Evolutionary conservation across 805 yeast genomes (phyloP).

Genomic region (Saccharomycopsis selenospora): DNA sequence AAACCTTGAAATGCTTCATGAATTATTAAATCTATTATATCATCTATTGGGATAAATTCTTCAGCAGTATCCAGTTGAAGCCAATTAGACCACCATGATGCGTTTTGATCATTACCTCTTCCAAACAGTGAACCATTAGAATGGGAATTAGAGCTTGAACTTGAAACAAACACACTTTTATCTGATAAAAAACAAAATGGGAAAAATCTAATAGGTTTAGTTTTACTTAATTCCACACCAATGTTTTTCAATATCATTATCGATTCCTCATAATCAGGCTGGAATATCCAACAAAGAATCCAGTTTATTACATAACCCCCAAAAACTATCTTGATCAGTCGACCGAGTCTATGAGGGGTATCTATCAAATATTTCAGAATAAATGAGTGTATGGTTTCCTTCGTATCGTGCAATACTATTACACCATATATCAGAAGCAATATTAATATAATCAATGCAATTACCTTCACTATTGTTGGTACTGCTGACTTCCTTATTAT

Average conservation of each 20-base stretch:
- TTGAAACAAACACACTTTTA: neutral
- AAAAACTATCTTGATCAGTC: neutral
- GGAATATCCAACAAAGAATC: slow-evolving; percentile 10
- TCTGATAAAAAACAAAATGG: neutral
- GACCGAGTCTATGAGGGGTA: neutral
- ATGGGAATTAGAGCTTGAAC: neutral
- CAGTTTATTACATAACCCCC: slow-evolving; percentile 3
- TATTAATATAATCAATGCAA: slow-evolving; percentile 1
- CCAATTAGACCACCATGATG: too few species aligned
- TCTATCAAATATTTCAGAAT: neutral
- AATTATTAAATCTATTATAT: slow-evolving; percentile 41
- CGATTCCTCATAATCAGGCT: slow-evolving; percentile 30
- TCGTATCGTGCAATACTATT: neutral
- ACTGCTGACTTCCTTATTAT: slow-evolving; percentile 14
- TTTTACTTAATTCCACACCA: slow-evolving; percentile 34
- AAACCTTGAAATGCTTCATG: slow-evolving; percentile 46
- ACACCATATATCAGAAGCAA: neutral
- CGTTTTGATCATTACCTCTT: too few species aligned
- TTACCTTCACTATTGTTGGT: slow-evolving; percentile 2
- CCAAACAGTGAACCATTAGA: neutral
- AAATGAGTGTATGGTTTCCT: neutral
- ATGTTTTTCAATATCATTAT: slow-evolving; percentile 36
- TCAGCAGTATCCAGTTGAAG: slow-evolving; percentile 17
- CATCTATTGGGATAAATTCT: slow-evolving; percentile 36
- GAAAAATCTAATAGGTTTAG: slow-evolving; percentile 25